Evolutionary conservation across 2,329 filamentous ascomycete species (phyloP).

Genomic region (Trichoderma brevicompactum): DNA sequence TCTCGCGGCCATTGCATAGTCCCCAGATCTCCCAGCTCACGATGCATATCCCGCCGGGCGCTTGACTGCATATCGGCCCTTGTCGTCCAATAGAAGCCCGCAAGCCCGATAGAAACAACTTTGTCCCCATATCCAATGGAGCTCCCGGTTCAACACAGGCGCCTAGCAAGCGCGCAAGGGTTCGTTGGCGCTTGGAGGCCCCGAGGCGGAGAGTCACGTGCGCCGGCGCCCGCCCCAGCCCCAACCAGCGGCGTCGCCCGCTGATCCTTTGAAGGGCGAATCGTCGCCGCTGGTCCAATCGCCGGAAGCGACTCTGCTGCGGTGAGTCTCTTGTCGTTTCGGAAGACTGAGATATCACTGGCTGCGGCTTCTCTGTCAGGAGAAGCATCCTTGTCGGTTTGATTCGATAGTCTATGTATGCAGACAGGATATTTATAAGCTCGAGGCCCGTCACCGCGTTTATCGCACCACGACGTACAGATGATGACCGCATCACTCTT

Average conservation of each 20-base stretch:
- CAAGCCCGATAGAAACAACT: no score
- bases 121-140: no score
- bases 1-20: background rate
- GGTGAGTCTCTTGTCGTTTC: conserved; percentile 19
- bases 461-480: background rate
- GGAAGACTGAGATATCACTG: background rate
- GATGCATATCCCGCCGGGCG: conserved; percentile 23
- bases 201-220: conserved; percentile 21
- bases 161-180: conserved; percentile 18
- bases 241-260: background rate
- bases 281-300: conserved; percentile 25
- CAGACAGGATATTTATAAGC: background rate
- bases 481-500: background rate
- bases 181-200: conserved; percentile 18
- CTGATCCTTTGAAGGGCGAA: background rate
- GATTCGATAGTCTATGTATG: background rate
- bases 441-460: background rate
- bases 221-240: background rate
- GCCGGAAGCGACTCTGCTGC: background rate
- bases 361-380: background rate
- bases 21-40: conserved; percentile 7
- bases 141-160: background rate
- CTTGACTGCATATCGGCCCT: conserved; percentile 23
- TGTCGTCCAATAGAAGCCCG: conserved; percentile 4
- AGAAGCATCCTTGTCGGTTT: background rate